These are phyloP conservation scores for Mortierella hygrophila DNA, from an alignment of 192 early-diverging fungal species.

Conservation along the genomic window DNA sequence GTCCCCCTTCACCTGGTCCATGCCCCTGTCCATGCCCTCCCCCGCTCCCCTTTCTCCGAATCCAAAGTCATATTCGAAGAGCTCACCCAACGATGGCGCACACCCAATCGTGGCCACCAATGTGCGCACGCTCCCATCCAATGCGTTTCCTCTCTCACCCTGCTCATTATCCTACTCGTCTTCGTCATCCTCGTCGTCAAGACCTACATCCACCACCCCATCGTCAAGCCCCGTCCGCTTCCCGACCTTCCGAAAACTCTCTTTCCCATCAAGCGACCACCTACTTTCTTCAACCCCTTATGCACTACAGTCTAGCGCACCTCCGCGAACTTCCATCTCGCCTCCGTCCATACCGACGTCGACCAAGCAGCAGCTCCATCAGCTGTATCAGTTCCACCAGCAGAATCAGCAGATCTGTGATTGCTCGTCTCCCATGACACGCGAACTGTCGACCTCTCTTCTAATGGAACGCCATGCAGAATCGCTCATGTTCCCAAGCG, in stretches of 20 bases:
- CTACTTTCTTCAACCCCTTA: neutral
- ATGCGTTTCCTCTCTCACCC: neutral
- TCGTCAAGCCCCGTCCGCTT: neutral
- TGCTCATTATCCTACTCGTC: neutral
- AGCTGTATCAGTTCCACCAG: neutral
- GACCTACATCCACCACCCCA: neutral
- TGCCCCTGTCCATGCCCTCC: neutral
- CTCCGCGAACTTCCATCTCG: neutral
- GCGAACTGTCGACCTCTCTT: neutral
- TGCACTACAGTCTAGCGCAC: neutral
- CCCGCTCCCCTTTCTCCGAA: neutral
- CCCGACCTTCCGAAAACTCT: neutral
- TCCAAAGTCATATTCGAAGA: neutral
- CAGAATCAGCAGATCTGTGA: neutral
- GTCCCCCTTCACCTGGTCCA: neutral
- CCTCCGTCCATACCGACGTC: neutral
- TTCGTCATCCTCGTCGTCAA: neutral
- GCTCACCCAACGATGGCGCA: neutral
- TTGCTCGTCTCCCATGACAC: neutral
- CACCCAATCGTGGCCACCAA: neutral
- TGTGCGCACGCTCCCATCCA: conserved; percentile 1
- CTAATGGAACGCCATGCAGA: neutral
- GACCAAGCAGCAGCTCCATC: neutral
- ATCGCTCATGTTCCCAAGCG: neutral
- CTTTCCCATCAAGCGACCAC: neutral